These are phyloP conservation scores for Acanthamoeba castellanii DNA, from an alignment of 208 protist genomes.

Conservation along the genomic window DNA sequence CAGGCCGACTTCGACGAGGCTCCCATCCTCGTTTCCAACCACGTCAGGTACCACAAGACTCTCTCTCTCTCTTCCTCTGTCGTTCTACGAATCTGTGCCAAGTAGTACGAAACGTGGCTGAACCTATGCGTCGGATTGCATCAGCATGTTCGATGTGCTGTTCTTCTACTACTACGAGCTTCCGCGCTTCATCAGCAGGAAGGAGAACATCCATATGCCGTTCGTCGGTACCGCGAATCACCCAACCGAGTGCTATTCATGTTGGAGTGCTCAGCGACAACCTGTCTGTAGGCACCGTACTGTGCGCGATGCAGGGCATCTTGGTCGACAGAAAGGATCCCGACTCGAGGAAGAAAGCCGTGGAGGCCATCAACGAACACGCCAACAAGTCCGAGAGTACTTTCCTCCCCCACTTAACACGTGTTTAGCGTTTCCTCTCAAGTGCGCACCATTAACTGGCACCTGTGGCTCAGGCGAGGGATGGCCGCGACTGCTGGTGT, in stretches of 20 bases:
- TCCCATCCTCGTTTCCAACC: conserved; percentile 56
- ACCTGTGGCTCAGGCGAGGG: not conserved
- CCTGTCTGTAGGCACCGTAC: not conserved
- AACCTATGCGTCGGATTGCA: not conserved
- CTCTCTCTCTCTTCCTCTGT: not conserved
- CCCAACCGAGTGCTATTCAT: too few relatives aligned
- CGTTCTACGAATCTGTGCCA: not conserved
- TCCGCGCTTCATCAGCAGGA: conserved; percentile 45
- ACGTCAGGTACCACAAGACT: not conserved
- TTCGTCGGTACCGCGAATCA: not conserved
- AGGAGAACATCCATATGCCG: conserved; percentile 34
- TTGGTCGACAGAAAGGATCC: conserved; percentile 23
- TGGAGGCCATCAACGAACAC: conserved; percentile 47
- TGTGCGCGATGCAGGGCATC: conserved; percentile 50
- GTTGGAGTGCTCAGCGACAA: not conserved
- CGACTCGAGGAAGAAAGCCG: conserved; percentile 58
- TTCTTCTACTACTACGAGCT: conserved; percentile 63
- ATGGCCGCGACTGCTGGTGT: conserved; percentile 50
- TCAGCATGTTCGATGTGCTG: conserved; percentile 39
- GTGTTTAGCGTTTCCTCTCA: not conserved
- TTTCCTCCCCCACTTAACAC: not conserved
- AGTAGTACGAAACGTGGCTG: too few relatives aligned
- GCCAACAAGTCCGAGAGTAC: conserved; percentile 43
- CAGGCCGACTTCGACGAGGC: conserved; percentile 4
- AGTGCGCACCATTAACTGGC: not conserved